phyloP scores from a whole-genome alignment of 1,139 yeast genomes.

The Pichia sp. region DNA sequence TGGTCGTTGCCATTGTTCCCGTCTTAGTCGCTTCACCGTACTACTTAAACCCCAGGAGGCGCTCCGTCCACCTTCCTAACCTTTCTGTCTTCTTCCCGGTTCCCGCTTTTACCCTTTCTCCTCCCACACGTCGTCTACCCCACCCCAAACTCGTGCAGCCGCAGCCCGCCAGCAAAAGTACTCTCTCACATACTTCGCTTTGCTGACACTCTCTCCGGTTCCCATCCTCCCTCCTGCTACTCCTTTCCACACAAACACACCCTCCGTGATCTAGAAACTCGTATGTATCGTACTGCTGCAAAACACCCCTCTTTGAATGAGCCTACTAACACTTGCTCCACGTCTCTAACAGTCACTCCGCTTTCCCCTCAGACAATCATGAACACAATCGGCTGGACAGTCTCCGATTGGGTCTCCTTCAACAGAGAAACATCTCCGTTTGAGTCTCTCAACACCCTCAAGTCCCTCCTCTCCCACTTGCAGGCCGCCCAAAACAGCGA shows the following conservation, averaged over 20 bases:
- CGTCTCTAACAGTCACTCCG: too few species aligned
- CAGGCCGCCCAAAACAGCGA: conserved; percentile 46
- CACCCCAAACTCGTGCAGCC: neutral
- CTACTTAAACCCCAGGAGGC: neutral
- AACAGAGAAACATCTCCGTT: conserved; percentile 61
- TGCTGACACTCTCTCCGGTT: too few species aligned
- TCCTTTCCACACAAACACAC: too few species aligned
- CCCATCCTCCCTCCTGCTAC: too few species aligned
- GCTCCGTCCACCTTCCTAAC: neutral
- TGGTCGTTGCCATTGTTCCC: too few species aligned
- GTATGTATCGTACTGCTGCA: too few species aligned
- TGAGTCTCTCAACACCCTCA: conserved; percentile 45
- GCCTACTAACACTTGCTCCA: too few species aligned
- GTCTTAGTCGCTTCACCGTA: too few species aligned
- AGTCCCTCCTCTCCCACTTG: conserved; percentile 43
- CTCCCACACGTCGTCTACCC: neutral
- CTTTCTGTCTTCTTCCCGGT: neutral
- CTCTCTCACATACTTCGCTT: too few species aligned
- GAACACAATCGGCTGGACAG: conserved; percentile 50
- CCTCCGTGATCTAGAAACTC: too few species aligned
- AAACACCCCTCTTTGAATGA: too few species aligned
- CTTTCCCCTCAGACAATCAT: conserved; percentile 4
- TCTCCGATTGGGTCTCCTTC: conserved; percentile 65
- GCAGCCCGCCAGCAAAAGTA: neutral
- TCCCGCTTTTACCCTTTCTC: neutral